Base-by-base conservation (phyloP, 345 rosid genomes). In the Lepidium didymum region DNA sequence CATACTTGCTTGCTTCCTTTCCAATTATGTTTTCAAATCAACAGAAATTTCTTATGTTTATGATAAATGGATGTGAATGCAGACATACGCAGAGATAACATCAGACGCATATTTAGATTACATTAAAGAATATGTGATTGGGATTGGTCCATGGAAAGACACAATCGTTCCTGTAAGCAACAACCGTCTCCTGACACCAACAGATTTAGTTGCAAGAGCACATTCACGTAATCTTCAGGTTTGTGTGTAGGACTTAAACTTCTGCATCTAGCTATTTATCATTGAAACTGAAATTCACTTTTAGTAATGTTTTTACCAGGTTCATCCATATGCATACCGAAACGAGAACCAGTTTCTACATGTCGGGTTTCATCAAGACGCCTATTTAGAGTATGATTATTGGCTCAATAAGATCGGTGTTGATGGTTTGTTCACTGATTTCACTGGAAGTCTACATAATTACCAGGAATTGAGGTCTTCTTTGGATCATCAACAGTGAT, bases 81-180 rank as follows among this genome's bases (percentile, higher is more conserved):
- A 91, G 99, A 81, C 97, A 12, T 94, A 87, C 54, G 79, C 78
- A 71, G 97, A 94, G 73, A 88, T 94, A 43, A 94, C 93, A 69
- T 91, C 97, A 3, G 90, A 94, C 67, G 42, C 38, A 35, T 94
- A 89, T 75, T 81, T 94, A 6, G 81, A 83, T 78, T 89, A 75
- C 78, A 84, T 94, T 34, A 87, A 85, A 70, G 83, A 80, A 3
- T 94, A 94, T 38, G 95, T 86, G 31, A 77, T 91, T 34, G 99
- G 99, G n/a, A 91, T 94, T 40, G 99, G 99, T 66, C 99, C 97
- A 14, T 94, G 99, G 97, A 94, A 94, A 72, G 97, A 94, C 68
- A 91, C 99, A 1, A 56, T 93, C 37, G 95, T 91, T 70, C 97
- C 96, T 52, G 92, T 77, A 3, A 55, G 6, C 41, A 66, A 82